Conservation (phyloP, 2,329 filamentous ascomycete species). For the Tolypocladium tundrense region DNA sequence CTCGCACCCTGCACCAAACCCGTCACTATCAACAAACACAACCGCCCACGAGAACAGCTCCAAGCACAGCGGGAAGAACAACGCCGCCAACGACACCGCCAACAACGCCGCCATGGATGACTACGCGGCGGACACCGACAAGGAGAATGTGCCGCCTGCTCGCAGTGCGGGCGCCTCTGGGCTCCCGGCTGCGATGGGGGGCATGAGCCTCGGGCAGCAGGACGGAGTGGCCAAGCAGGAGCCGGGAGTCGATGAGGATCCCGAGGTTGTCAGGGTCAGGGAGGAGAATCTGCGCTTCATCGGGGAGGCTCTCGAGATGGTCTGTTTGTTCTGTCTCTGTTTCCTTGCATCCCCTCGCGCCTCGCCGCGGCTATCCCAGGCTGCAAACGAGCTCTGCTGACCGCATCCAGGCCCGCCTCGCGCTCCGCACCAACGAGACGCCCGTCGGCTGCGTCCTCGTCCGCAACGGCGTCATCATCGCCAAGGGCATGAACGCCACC, state of each 20-base stretch:
- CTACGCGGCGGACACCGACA: not conserved
- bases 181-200: not conserved
- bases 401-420: slow-evolving; percentile 61
- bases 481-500: slow-evolving; percentile 91
- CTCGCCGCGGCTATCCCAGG: not conserved
- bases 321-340: slow-evolving; percentile 26
- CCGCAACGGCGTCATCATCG: slow-evolving; percentile 67
- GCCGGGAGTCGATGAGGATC: slow-evolving; percentile 10
- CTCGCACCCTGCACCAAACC: not conserved
- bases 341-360: no score
- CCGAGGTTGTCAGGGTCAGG: slow-evolving; percentile 19
- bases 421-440: slow-evolving; percentile 79
- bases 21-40: not conserved
- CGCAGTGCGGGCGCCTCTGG: not conserved
- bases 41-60: not conserved
- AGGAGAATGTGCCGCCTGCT: not conserved
- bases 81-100: not conserved
- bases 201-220: not conserved
- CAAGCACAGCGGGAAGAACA: no score
- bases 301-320: slow-evolving; percentile 79
- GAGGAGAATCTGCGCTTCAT: slow-evolving; percentile 51
- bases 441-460: slow-evolving; percentile 95
- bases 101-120: not conserved
- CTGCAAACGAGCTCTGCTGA: not conserved
- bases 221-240: not conserved